Conservation (phyloP, 2,329 filamentous ascomycete species). For the Huntiella moniliformis region DNA sequence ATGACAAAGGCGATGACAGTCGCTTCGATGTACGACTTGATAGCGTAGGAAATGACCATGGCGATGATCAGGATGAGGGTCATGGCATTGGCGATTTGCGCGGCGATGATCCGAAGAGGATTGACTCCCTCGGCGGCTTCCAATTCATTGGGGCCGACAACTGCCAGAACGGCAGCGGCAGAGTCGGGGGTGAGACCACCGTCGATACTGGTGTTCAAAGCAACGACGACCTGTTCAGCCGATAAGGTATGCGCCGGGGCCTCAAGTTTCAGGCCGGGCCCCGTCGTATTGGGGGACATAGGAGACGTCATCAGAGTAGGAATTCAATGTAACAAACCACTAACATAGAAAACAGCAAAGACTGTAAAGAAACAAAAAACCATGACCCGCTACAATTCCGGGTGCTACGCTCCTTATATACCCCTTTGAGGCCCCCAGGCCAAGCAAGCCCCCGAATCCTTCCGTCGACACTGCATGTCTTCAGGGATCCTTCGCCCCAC, state of each 20-base stretch:
- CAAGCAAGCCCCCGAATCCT: no score
- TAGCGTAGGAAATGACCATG: conserved; percentile 34
- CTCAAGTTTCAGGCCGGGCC: conserved; percentile 21
- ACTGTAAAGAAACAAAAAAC: no score
- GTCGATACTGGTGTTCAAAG: conserved; percentile 33
- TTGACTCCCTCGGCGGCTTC: conserved; percentile 28
- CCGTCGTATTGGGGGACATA: no score
- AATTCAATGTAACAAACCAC: no score
- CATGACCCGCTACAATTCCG: no score
- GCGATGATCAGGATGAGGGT: conserved; percentile 38
- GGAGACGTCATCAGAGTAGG: no score
- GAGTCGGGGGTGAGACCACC: conserved; percentile 34
- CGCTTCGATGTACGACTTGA: conserved; percentile 32
- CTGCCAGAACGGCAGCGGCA: conserved; percentile 29
- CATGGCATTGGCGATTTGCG: conserved; percentile 42
- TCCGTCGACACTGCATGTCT: no score
- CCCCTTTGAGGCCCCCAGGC: no score
- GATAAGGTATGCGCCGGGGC: conserved; percentile 38
- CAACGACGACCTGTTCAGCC: conserved; percentile 27
- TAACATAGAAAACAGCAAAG: no score
- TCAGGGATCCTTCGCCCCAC: no score
- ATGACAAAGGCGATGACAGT: conserved; percentile 32
- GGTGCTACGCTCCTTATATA: no score
- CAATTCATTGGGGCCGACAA: conserved; percentile 41
- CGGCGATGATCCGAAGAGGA: conserved; percentile 36